Conservation (phyloP, 2,329 filamentous ascomycete species). For the Trichoderma citrinoviride region DNA sequence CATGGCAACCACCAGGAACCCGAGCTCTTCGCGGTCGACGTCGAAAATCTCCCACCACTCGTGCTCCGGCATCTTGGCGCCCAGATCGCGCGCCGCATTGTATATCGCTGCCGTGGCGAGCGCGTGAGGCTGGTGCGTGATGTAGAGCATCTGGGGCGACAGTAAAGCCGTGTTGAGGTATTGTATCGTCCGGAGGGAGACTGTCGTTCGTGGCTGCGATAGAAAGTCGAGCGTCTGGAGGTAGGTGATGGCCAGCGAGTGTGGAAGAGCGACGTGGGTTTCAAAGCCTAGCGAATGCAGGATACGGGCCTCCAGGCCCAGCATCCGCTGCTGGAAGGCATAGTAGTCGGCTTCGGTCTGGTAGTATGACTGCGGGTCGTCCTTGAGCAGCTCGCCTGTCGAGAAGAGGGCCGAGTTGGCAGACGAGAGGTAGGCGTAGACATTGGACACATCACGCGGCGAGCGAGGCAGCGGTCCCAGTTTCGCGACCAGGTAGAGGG, state of each 20-base stretch:
- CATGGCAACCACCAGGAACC: constrained; percentile 86
- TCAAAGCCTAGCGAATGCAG: constrained; percentile 76
- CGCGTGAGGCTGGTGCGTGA: constrained; percentile 85
- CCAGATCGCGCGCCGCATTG: constrained; percentile 74
- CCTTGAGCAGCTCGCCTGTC: constrained; percentile 33
- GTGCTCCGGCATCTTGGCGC: constrained; percentile 73
- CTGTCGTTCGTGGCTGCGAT: constrained; percentile 43
- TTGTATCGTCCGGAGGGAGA: constrained; percentile 65
- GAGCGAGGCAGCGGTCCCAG: constrained; percentile 73
- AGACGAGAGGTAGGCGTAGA: constrained; percentile 78
- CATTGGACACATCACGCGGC: constrained; percentile 76
- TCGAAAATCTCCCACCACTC: constrained; percentile 99
- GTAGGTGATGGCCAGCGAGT: constrained; percentile 85
- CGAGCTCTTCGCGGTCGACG: constrained; percentile 88
- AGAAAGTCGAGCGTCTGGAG: constrained; percentile 80
- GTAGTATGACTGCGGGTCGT: constrained; percentile 58
- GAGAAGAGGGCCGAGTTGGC: constrained; percentile 55
- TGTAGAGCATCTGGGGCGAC: constrained; percentile 82
- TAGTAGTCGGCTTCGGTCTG: constrained; percentile 73
- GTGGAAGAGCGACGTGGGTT: constrained; percentile 79
- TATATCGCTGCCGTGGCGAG: constrained; percentile 89
- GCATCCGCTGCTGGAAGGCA: constrained; percentile 59
- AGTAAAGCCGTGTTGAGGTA: constrained; percentile 85
- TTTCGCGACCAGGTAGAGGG: constrained; percentile 79
- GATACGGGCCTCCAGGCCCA: constrained; percentile 74